Evolutionary conservation across 345 rosid genomes (phyloP), one percentile per base, ranked within the genome.

Genomic region (Eucalyptus urophylla): DNA sequence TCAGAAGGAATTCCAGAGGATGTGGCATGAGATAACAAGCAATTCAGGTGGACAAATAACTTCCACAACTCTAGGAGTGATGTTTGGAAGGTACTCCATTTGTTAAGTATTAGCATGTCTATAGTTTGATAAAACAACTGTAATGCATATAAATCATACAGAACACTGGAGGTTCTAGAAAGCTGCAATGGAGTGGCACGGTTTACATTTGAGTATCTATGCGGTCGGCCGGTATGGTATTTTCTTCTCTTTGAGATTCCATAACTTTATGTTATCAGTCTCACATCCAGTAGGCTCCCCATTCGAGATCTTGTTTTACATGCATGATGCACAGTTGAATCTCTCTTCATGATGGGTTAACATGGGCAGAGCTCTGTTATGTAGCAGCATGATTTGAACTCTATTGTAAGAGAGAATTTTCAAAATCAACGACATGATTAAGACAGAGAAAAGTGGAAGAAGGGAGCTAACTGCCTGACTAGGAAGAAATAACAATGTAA

Each of bases 151-250:
- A 14, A 17, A 91, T 88, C 90, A 16, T 65, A 85, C 94, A 97
- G 98, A 91, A 91, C 89, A 37, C 88, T 97, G 94, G 98, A 96
- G 90, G 97, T 96, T 88, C 94, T 94, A 92, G 88, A 94, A 93
- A 96, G 98, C 96, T 96, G 97, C 90, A 93, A 93, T 86, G 99
- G 99, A 89, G 98, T 92, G 43, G 99, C 96, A 87, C 92, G 93
- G 89, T 96, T 97, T 91, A 90, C 96, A 88, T 97, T 96, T 72
- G 98, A 97, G 89, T 93, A 95, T 94, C 93, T 97, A 86, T 96
- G 99, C 86, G 95, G 98, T 86, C 96, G 93, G 87, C 97, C 99
- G 91, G 95, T 96, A 95, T 60, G 21, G 31, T 83, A 80, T 89
- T 92, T 86, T 33, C 76, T 87, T 80, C 40, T 86, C 49, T 85